Percentiles rank a stretch among this genome's conserved stretches.
Evolutionary conservation across 495 filamentous ascomycete species (phyloP).

Genomic region (Penicillium cataractarum): DNA sequence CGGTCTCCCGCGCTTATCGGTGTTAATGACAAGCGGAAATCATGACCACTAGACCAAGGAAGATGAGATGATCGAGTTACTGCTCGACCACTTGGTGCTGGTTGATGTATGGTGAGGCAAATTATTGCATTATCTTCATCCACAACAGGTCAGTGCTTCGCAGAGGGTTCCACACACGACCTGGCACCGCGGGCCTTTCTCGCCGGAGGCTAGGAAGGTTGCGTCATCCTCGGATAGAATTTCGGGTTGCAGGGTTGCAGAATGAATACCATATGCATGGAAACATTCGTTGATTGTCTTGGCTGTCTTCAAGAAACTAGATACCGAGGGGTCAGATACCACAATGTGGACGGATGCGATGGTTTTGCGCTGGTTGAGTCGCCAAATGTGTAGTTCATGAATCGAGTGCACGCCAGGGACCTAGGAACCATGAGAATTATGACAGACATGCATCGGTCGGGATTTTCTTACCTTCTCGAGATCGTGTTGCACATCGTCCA

Average conservation of each 20-base stretch:
- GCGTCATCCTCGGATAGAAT: conserved; percentile 16
- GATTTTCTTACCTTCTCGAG: conserved; percentile 42
- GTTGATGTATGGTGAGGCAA: not conserved
- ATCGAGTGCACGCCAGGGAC: conserved; percentile 49
- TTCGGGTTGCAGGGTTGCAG: conserved; percentile 55
- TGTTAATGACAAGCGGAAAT: conserved; percentile 57
- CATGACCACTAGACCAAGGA: conserved; percentile 57
- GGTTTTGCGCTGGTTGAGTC: conserved; percentile 52
- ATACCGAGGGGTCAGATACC: conserved; percentile 40
- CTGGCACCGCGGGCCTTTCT: conserved; percentile 31
- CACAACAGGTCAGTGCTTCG: conserved; percentile 40
- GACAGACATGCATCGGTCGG: not conserved
- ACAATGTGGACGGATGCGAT: conserved; percentile 55
- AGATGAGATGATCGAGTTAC: too few species aligned
- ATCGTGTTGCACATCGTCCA: conserved; percentile 79
- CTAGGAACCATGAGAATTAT: conserved; percentile 19
- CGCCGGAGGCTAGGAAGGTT: conserved; percentile 6
- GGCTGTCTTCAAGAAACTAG: conserved; percentile 42
- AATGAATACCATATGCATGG: conserved; percentile 57
- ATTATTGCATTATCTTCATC: conserved; percentile 9
- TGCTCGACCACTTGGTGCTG: too few species aligned
- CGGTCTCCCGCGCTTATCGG: conserved; percentile 53
- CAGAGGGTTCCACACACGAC: conserved; percentile 38
- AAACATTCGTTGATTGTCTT: conserved; percentile 52
- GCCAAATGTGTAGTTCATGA: conserved; percentile 59